Evolutionary conservation across 768 basidiomycete species (phyloP), one percentile per base, ranked within the genome.

Genomic region (Crepidotus variabilis): DNA sequence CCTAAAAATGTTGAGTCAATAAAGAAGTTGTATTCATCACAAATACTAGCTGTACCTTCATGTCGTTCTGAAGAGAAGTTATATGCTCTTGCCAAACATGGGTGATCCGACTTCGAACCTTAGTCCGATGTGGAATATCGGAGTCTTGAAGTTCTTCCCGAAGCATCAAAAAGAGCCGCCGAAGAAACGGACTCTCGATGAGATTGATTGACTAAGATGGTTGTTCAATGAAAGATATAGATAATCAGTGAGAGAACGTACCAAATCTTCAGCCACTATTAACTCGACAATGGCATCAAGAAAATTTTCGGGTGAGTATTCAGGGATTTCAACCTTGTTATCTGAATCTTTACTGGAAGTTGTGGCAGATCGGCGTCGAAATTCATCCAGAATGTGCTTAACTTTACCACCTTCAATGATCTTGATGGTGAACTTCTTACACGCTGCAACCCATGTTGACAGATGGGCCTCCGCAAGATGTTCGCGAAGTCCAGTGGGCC

Each of bases 191-290:
- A 51, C 58, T 62, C 11, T 76, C 71, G 9, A 75, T 63, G 28
- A 75, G 62, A 61, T 70, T 68, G 9, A 75, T 59, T 0, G 75
- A 67, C 73, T 75, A 35, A 47, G 20, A 33, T 43, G 5, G 39
- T 5, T 43, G 39, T 16, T 43, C 11, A 43, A 28, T 28, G 5
- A 20, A 23, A 51, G 28, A 11, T 51, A n/a, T 18, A 51, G 35
- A n/a, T 16, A 48, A 28, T 10, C 3, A 52, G 54, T 33, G 49
- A n/a, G 23, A 24, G 35, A 16, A 59, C 63, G 23, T 64, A 72
- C 73, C 64, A 72, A 68, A 63, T 75, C 65, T 60, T 67, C 62
- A 47, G 56, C 60, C 8, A 61, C 58, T 48, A 69, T 60, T 32
- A 56, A 61, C 18, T 57, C 45, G 1, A 60, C 50, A 13, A 69